Percentiles rank a stretch among this genome's conserved stretches.
Evolutionary conservation across 495 filamentous ascomycete species (phyloP).

Genomic region (Lineolata rhizophorae): DNA sequence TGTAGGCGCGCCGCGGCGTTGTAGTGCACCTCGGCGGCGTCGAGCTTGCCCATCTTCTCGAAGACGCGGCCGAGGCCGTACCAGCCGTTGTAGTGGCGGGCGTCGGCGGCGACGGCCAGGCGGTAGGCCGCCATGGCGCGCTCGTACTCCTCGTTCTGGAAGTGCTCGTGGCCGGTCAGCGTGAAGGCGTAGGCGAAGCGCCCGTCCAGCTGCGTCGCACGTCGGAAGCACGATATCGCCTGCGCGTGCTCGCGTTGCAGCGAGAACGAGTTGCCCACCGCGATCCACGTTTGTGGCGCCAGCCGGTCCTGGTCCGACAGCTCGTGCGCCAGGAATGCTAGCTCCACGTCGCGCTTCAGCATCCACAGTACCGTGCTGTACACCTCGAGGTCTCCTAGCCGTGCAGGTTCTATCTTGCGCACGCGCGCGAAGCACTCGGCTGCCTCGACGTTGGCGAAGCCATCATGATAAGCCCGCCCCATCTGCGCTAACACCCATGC

Average conservation of each 20-base stretch:
- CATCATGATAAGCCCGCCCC: conserved; percentile 74
- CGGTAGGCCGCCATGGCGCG: conserved; percentile 76
- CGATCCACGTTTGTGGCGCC: conserved; percentile 90
- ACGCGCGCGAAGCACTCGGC: conserved; percentile 66
- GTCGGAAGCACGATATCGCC: conserved; percentile 83
- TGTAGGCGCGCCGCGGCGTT: conserved; percentile 68
- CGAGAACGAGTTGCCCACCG: conserved; percentile 84
- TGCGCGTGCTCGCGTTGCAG: conserved; percentile 90
- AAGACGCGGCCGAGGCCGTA: conserved; percentile 86
- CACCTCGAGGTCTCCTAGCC: conserved; percentile 84
- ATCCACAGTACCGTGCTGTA: conserved; percentile 97
- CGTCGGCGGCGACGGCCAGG: conserved; percentile 59
- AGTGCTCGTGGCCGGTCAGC: conserved; percentile 85
- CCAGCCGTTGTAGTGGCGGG: conserved; percentile 88
- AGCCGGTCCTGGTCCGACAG: conserved; percentile 65
- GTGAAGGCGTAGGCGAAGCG: conserved; percentile 91
- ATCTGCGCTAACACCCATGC: conserved; percentile 89
- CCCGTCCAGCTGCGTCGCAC: conserved; percentile 73
- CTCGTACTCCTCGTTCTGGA: conserved; percentile 93
- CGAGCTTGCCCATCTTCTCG: conserved; percentile 84
- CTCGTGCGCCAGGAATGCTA: conserved; percentile 81
- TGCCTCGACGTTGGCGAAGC: conserved; percentile 60
- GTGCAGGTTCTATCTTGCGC: conserved; percentile 50
- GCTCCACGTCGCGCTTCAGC: conserved; percentile 70
- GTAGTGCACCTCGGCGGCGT: conserved; percentile 80